A percentile compares a stretch with the other conserved stretches of the same genome.
Conservation (phyloP, 169 alveolate species). For the Haemoproteus tartakovskyi region DNA sequence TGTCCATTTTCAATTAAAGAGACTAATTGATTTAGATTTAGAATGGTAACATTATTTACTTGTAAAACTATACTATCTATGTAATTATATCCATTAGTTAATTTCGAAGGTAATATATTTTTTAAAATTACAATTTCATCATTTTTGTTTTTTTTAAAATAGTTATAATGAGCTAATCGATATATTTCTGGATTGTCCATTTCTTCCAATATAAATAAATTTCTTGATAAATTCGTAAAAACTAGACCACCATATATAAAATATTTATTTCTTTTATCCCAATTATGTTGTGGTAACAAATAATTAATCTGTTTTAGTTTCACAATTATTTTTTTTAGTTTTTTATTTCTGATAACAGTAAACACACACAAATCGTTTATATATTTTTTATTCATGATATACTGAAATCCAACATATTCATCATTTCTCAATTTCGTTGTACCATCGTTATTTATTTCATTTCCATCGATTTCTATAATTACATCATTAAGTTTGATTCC, state of each 20-base stretch:
- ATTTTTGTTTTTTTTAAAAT: conserved; percentile 11
- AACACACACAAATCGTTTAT: conserved; percentile 19
- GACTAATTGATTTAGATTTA: conserved; percentile 68
- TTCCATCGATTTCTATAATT: conserved; percentile 76
- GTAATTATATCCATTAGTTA: conserved; percentile 77
- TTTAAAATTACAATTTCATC: conserved; percentile 78
- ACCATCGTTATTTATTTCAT: conserved; percentile 83
- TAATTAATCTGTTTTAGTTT: conserved; percentile 69
- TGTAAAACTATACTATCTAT: conserved; percentile 54
- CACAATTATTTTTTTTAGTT: not conserved
- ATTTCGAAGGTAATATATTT: conserved; percentile 75
- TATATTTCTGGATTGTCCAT: conserved; percentile 3
- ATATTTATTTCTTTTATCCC: conserved; percentile 81
- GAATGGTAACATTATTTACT: conserved; percentile 63
- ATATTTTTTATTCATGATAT: not conserved
- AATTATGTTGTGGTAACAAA: conserved; percentile 81
- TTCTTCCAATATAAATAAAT: not conserved
- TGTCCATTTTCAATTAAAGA: conserved; percentile 9
- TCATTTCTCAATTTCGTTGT: conserved; percentile 79
- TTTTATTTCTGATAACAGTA: conserved; percentile 4
- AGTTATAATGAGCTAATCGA: conserved; percentile 4
- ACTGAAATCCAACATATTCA: conserved; percentile 1
- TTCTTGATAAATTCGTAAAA: conserved; percentile 76
- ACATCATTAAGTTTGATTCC: conserved; percentile 71
- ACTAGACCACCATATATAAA: conserved; percentile 84